Conservation (phyloP, 257 asterid genomes). For the Henckelia pumila region DNA sequence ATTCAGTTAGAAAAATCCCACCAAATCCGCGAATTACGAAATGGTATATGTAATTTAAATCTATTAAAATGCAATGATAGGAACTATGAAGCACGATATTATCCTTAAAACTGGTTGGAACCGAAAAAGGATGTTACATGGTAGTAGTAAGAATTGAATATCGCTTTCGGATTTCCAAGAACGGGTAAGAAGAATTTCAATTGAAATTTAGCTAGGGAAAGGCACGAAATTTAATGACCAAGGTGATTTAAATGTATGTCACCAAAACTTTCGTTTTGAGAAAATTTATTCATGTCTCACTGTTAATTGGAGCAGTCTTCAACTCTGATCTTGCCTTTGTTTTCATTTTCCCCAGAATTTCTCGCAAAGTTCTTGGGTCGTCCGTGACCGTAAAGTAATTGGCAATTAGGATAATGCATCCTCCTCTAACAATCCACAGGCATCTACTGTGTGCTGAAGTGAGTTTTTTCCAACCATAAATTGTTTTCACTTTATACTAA, state of each 20-base stretch:
- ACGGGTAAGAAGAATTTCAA: not conserved
- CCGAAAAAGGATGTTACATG: not conserved
- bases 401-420: constrained; percentile 55
- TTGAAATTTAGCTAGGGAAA: not conserved
- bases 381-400: constrained; percentile 14
- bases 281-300: not conserved
- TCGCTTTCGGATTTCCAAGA: not conserved
- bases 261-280: not conserved
- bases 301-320: not conserved
- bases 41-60: not conserved
- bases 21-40: not conserved
- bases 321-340: not conserved
- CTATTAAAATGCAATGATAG: not conserved
- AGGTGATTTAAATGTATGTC: not conserved
- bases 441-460: constrained; percentile 85
- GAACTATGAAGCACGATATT: not conserved
- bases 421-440: constrained; percentile 66
- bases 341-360: not conserved
- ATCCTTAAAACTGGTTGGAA: not conserved
- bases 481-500: not conserved
- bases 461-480: constrained; percentile 29
- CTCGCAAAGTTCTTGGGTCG: constrained; percentile 1
- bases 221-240: not conserved
- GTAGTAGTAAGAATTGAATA: not conserved
- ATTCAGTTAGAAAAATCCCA: not conserved